Evolutionary conservation across 441 rosid species (phyloP).

Genomic region (Arabidopsis hybrid): DNA sequence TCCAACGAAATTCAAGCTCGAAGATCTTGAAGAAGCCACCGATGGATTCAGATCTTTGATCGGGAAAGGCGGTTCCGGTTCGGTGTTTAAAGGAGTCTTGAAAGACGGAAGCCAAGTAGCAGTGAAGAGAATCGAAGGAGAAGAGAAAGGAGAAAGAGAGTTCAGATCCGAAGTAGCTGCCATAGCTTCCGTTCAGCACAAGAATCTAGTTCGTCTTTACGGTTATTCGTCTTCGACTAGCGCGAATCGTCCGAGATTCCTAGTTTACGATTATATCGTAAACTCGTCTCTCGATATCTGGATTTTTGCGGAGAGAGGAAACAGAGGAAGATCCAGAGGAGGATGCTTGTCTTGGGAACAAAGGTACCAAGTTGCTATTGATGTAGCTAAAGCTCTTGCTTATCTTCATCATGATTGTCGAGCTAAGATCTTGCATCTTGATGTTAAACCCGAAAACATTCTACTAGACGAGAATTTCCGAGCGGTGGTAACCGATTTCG

Average conservation of each 20-base stretch:
- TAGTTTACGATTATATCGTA: slow-evolving; percentile 68
- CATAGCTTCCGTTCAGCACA: slow-evolving; percentile 84
- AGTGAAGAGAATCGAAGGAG: slow-evolving; percentile 70
- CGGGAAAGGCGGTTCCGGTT: slow-evolving; percentile 76
- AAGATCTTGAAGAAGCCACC: slow-evolving; percentile 83
- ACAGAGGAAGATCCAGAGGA: slow-evolving; percentile 46
- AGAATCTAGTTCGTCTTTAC: slow-evolving; percentile 66
- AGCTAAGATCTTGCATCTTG: slow-evolving; percentile 80
- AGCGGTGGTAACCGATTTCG: slow-evolving; percentile 79
- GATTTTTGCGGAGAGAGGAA: slow-evolving; percentile 60
- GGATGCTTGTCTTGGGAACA: slow-evolving; percentile 75
- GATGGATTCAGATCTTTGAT: slow-evolving; percentile 60
- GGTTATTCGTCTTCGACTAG: slow-evolving; percentile 57
- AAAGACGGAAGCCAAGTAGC: slow-evolving; percentile 76
- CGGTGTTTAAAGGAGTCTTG: slow-evolving; percentile 75
- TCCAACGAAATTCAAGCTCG: slow-evolving; percentile 63
- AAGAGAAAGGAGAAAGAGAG: slow-evolving; percentile 79
- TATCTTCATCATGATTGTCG: slow-evolving; percentile 91
- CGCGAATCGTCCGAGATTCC: slow-evolving; percentile 56
- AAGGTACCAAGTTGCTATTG: slow-evolving; percentile 71
- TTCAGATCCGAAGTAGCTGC: slow-evolving; percentile 83
- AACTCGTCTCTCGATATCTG: slow-evolving; percentile 81
- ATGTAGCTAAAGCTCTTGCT: slow-evolving; percentile 78
- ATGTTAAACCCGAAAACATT: slow-evolving; percentile 86
- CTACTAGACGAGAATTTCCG: slow-evolving; percentile 67